A percentile compares a stretch with the other conserved stretches of the same genome.
phyloP scores from a whole-genome alignment of 2,329 filamentous ascomycete species.

The Clarireedia paspali region DNA sequence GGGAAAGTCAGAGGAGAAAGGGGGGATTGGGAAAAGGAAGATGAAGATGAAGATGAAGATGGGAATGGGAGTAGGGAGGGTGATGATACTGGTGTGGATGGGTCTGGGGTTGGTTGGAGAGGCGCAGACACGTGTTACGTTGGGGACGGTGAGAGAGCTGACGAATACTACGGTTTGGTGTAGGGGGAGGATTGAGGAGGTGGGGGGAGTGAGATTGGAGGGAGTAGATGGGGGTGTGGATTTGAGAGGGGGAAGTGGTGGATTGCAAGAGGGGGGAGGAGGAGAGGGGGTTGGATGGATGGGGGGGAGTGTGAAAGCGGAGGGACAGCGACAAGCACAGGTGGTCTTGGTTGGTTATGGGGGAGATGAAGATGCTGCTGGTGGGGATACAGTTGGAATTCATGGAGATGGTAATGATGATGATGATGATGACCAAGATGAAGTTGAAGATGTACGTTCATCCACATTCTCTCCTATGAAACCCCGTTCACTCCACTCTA shows the following conservation, averaged over 20 bases:
- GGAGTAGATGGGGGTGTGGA: background rate
- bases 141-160: background rate
- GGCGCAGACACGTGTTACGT: background rate
- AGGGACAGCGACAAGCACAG: background rate
- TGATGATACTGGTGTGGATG: background rate
- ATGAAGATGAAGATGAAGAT: too few species aligned
- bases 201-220: background rate
- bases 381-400: background rate
- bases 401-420: too few species aligned
- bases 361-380: background rate
- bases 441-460: constrained; percentile 6
- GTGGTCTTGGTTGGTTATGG: background rate
- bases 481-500: too few species aligned
- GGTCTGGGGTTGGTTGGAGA: background rate
- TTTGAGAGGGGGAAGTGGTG: background rate
- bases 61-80: background rate
- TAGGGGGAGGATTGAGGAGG: background rate
- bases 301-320: background rate
- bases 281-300: background rate
- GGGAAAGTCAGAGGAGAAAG: too few species aligned
- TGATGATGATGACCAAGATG: background rate
- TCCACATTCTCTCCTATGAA: too few species aligned
- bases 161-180: background rate
- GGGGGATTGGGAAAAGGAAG: too few species aligned
- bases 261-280: background rate